Evolutionary conservation across 192 early-diverging fungal genomes (phyloP).

Genomic region (Coemansia aciculifera): DNA sequence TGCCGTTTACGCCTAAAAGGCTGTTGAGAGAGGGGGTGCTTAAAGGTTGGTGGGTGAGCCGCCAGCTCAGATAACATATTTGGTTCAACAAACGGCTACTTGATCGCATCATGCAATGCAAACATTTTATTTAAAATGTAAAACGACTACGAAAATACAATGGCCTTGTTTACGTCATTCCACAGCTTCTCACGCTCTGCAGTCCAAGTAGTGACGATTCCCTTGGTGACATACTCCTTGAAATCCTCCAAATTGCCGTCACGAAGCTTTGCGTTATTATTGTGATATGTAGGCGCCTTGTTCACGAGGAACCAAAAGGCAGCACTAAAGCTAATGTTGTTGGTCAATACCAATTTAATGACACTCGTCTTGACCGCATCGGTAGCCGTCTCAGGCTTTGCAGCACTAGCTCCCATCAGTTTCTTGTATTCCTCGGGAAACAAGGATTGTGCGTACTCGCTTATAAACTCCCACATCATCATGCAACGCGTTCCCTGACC

Average conservation of each 20-base stretch:
- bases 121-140: neutral
- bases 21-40: no score
- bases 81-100: neutral
- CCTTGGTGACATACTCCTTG: conserved; percentile 17
- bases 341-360: conserved; percentile 24
- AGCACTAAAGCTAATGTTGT: conserved; percentile 32
- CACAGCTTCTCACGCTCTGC: conserved; percentile 19
- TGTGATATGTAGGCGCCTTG: conserved; percentile 12
- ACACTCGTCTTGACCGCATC: conserved; percentile 12
- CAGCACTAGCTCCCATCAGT: conserved; percentile 3
- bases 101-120: neutral
- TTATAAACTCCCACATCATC: conserved; percentile 29
- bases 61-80: neutral
- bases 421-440: conserved; percentile 16
- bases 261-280: conserved; percentile 11
- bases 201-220: conserved; percentile 13
- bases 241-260: conserved; percentile 34
- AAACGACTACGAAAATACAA: conserved; percentile 12
- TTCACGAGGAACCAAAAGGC: conserved; percentile 39
- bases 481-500: conserved; percentile 44
- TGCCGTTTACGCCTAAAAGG: no score
- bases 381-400: neutral
- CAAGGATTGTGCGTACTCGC: conserved; percentile 28
- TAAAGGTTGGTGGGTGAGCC: neutral
- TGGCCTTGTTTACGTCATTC: conserved; percentile 20